Evolutionary conservation across 305 asterid genomes (phyloP).

Genomic region (Fraxinus albicans): DNA sequence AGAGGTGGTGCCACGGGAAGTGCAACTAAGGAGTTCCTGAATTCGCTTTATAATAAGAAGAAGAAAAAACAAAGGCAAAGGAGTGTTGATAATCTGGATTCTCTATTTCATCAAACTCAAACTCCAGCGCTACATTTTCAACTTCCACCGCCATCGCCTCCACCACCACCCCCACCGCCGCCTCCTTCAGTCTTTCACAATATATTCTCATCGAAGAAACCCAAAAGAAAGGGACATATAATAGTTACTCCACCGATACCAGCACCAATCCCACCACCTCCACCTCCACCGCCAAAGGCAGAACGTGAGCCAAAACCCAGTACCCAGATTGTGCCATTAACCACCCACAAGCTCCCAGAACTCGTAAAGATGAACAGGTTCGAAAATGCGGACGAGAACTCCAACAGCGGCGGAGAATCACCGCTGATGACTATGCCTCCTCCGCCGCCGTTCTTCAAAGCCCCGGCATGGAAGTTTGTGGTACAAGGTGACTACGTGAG

Average conservation of each 20-base stretch:
- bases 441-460: slow-evolving; percentile 59
- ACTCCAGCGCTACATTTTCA: slow-evolving; percentile 37
- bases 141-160: slow-evolving; percentile 32
- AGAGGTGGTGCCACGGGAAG: slow-evolving; percentile 50
- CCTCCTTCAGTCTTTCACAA: slow-evolving; percentile 41
- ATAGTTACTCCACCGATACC: slow-evolving; percentile 25
- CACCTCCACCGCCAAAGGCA: slow-evolving; percentile 29
- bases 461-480: slow-evolving; percentile 72
- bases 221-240: slow-evolving; percentile 49
- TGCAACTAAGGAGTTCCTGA: slow-evolving; percentile 69
- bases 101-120: slow-evolving; percentile 56
- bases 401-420: slow-evolving; percentile 67
- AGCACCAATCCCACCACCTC: slow-evolving; percentile 30
- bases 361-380: slow-evolving; percentile 30
- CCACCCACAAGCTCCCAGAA: slow-evolving; percentile 26
- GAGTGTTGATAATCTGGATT: slow-evolving; percentile 62
- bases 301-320: slow-evolving; percentile 28
- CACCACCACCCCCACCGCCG: slow-evolving; percentile 37
- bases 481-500: slow-evolving; percentile 79
- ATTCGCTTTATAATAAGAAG: slow-evolving; percentile 69
- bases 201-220: slow-evolving; percentile 59
- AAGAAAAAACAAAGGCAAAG: slow-evolving; percentile 65
- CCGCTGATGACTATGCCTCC: slow-evolving; percentile 61
- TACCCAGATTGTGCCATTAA: slow-evolving; percentile 9
- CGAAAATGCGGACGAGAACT: slow-evolving; percentile 41